Base-by-base conservation (phyloP, 1,284 basidiomycete genomes). In the Vanrija pseudolonga region DNA sequence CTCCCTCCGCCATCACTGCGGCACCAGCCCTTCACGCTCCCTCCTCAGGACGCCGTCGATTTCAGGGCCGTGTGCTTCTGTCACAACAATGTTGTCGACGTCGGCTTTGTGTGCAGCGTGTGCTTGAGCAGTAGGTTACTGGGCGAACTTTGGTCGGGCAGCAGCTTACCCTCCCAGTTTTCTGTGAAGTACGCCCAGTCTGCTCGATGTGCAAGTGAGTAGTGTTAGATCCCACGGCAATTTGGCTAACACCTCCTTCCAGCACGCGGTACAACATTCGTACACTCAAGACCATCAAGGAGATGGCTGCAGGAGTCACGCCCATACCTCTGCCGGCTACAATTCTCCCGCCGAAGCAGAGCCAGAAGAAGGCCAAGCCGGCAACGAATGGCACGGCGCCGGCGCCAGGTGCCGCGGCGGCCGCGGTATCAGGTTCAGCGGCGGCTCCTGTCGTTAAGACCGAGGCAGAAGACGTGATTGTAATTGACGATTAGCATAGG, bases 11-110 rank as follows among this genome's bases (percentile, higher is more conserved):
- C 87, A 4, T 80, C 85, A 3, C 83, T 95, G 50, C 85, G 93
- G 20, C 83, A 84, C 56, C 79, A 85, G 20, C 80, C 73, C 4
- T 73, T 98, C 46, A 85, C 88, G 2, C 85, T 90, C 26, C 95
- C 96, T 0, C 91, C 88, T 1, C 89, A 95, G 74, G 94, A 98
- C 69, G 88, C 87, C 63, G 88, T 98, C 55, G 96, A 98, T 72
- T 95, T 98, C 71, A 83, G 96, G 24, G 96, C 96, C 0, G 94
- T 94, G 6, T 98, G 96, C 74, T 98, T 99, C 79, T 99, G 96
- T 76, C 96, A 98, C 77, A 93, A 97, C 69, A 86, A 87, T 50
- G 95, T 97, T 45, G 85, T 98, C 38, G 95, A 98, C 68, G 84
- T 98, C 50, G 96, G 94, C 37, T 99, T 95, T 67, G 93, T 99